Base-by-base conservation (phyloP, 176 grass and related monocot genomes). In the Metroxylon sagu region DNA sequence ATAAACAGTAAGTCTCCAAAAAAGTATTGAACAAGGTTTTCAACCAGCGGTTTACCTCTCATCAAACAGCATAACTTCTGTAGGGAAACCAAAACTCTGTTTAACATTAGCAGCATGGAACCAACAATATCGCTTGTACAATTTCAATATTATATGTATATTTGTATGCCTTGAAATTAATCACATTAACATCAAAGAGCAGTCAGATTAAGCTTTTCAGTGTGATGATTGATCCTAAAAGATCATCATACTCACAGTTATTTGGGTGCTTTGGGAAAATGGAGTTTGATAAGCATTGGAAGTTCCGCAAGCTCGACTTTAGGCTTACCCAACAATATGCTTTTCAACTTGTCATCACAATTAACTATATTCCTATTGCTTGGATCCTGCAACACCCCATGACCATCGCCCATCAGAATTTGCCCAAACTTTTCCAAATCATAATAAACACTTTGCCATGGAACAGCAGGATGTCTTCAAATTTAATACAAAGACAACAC, bases 281-380 rank as follows among this genome's bases (percentile, higher is more conserved):
- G 87, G 68, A 83, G 29, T 43, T 83, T 91, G 56, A 86, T 56
- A 17, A 89, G 83, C 77, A 56, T 49, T 28, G 90, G 90, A 52
- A 95, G 85, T 62, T 95, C 79, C 12, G 80, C 73, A 6, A 95
- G 90, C 29, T 90, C 78, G 57, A 96, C 83, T 69, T 85, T 82
- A 25, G 83, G 71, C 59, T 78, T 90, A 0, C 83, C 92, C 49
- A 82, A 62, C 18, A 91, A 56, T 74, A 96, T 76, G 67, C 54
- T 77, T 76, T 91, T 97, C 83, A 97, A 85, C 68, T 91, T 97
- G 17, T 91, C 69, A 63, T 91, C 92, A 28, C 87, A 97, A 51
- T 88, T 97, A 14, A 97, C 84, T 62, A 91, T 69, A 50, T 85
- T 96, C 71, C 56, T 85, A 61, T 85, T 97, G 25, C 65, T 77